Evolutionary conservation across 164 flowering plant genomes (phyloP).

Genomic region (Echeveria elegans): DNA sequence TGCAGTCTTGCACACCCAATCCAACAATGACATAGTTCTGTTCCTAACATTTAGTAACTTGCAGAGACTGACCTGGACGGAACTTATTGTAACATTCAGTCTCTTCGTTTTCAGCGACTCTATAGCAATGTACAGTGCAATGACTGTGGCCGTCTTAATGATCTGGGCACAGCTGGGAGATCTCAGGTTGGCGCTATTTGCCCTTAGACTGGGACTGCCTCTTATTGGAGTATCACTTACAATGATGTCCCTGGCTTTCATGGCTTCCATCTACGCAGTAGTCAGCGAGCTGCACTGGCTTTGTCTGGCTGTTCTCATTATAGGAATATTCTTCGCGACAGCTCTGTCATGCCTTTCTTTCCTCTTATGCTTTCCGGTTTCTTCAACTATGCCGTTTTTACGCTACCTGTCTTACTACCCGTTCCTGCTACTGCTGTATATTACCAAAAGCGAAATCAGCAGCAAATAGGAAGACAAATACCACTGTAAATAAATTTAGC

Average conservation of each 20-base stretch:
- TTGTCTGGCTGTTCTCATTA: not conserved
- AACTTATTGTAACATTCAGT: not conserved
- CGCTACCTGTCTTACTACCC: not conserved
- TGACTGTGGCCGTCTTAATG: not conserved
- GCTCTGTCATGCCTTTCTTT: not conserved
- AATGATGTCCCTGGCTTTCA: not conserved
- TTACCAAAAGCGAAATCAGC: no score
- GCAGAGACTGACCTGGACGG: slow-evolving; percentile 18
- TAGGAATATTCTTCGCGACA: not conserved
- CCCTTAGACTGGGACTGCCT: not conserved
- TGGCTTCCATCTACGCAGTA: not conserved
- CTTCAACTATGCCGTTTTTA: not conserved
- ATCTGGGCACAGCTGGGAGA: slow-evolving; percentile 4
- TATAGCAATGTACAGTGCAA: slow-evolving; percentile 1
- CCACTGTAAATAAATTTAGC: no score
- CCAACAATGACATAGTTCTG: no score
- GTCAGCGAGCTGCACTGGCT: not conserved
- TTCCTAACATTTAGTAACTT: not conserved
- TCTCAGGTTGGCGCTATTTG: not conserved
- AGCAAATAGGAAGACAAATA: no score
- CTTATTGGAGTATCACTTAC: slow-evolving; percentile 1
- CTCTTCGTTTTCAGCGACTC: slow-evolving; percentile 1
- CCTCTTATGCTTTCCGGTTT: not conserved
- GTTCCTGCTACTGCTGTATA: not conserved
- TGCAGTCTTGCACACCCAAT: not conserved